A percentile compares a stretch with the other conserved stretches of the same genome.
Evolutionary conservation across 495 filamentous ascomycete genomes (phyloP).

Genomic region (Penicillium verhagenii): DNA sequence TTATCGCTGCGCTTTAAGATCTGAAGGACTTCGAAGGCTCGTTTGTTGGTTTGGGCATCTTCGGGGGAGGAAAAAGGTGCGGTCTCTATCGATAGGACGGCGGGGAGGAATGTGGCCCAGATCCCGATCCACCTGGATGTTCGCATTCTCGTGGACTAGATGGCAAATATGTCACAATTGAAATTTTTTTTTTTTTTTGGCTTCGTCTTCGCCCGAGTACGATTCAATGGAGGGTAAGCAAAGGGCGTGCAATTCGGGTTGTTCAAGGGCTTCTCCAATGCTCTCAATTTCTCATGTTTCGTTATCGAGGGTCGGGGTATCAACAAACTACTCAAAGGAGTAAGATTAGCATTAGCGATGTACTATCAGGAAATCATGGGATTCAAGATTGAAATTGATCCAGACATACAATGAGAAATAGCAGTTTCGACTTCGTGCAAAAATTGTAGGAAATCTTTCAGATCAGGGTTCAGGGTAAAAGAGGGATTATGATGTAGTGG

Average conservation of each 20-base stretch:
- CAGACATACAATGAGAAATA: neutral
- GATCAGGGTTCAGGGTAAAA: conserved; percentile 3
- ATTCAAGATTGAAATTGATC: neutral
- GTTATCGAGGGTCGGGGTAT: conserved; percentile 24
- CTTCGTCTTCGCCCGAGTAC: no score
- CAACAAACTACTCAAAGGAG: conserved; percentile 45
- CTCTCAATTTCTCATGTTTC: conserved; percentile 11
- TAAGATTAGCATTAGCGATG: conserved; percentile 16
- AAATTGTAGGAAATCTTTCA: neutral
- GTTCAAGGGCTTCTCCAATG: neutral
- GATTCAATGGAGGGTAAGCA: neutral
- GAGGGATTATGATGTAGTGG: conserved; percentile 20
- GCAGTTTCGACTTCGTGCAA: neutral
- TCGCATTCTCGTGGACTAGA: conserved; percentile 33
- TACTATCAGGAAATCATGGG: neutral
- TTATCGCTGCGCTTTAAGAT: conserved; percentile 40
- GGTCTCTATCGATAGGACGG: conserved; percentile 30
- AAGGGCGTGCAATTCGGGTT: neutral
- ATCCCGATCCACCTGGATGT: conserved; percentile 39
- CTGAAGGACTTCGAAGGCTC: conserved; percentile 41
- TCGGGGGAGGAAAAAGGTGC: conserved; percentile 31
- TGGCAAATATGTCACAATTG: neutral
- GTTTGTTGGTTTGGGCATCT: conserved; percentile 19
- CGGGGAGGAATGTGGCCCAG: conserved; percentile 35
- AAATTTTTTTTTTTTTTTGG: conserved; percentile 1